Evolutionary conservation across 2,329 filamentous ascomycete species (phyloP).

Genomic region (Beauveria medogensis): DNA sequence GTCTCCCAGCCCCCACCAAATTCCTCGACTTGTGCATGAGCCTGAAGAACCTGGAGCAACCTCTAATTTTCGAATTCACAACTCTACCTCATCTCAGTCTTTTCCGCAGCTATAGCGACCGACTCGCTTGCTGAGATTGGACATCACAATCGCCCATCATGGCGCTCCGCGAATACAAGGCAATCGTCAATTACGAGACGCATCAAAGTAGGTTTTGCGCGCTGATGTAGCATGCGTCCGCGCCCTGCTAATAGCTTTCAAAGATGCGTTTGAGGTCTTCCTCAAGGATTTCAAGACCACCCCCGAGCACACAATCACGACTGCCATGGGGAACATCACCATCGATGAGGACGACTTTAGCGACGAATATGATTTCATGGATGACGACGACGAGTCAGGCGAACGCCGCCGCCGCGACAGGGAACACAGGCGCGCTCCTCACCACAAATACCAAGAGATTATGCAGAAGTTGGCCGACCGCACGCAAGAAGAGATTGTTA

Average conservation of each 20-base stretch:
- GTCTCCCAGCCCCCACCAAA: conserved; percentile 20
- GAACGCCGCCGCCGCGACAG: conserved; percentile 42
- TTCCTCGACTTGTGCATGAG: neutral
- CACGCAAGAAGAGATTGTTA: conserved; percentile 64
- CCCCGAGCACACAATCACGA: conserved; percentile 61
- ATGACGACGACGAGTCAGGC: conserved; percentile 60
- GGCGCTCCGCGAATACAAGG: conserved; percentile 75
- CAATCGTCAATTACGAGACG: conserved; percentile 77
- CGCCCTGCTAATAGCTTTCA: conserved; percentile 21
- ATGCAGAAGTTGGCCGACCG: conserved; percentile 84
- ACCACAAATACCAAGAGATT: conserved; percentile 80
- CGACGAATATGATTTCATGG: conserved; percentile 91
- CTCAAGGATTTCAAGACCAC: conserved; percentile 79
- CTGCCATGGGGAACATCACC: conserved; percentile 75
- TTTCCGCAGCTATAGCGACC: neutral
- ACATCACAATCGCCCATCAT: conserved; percentile 40
- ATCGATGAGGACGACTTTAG: conserved; percentile 80
- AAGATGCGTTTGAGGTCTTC: conserved; percentile 81
- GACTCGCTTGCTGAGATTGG: conserved; percentile 9
- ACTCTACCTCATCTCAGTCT: neutral
- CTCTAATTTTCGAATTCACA: conserved; percentile 1
- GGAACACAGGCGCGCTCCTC: conserved; percentile 46
- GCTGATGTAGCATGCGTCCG: neutral
- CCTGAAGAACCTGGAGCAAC: conserved; percentile 5
- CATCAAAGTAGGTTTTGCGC: conserved; percentile 60